A percentile compares a stretch with the other conserved stretches of the same genome.
These are phyloP conservation scores for Grigorovia humatica DNA, from an alignment of 805 yeast genomes.

Conservation along the genomic window DNA sequence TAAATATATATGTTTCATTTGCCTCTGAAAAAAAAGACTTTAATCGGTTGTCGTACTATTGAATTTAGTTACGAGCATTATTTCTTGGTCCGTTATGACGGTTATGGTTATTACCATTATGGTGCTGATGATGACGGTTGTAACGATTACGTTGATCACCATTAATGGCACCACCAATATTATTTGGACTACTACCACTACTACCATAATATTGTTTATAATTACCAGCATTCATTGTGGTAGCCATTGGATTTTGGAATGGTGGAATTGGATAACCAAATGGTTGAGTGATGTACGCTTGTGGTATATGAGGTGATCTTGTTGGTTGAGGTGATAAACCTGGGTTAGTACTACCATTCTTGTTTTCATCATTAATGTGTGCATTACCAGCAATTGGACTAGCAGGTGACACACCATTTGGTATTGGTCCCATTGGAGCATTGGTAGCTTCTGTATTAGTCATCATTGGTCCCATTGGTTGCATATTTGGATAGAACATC, in stretches of 20 bases:
- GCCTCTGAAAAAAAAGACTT: not conserved
- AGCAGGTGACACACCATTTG: not conserved
- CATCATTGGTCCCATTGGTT: conserved; percentile 25
- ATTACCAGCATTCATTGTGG: conserved; percentile 5
- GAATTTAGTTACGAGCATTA: not conserved
- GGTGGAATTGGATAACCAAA: conserved; percentile 24
- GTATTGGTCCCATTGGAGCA: not conserved
- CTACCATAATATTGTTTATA: conserved; percentile 17
- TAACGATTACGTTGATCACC: not conserved
- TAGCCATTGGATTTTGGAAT: conserved; percentile 19
- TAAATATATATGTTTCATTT: too few relatives aligned
- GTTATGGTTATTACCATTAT: conserved; percentile 1
- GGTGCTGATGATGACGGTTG: conserved; percentile 10
- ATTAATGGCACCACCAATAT: not conserved
- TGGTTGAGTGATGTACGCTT: conserved; percentile 18
- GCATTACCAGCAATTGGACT: not conserved
- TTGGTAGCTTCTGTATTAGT: conserved; percentile 7
- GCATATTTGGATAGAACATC: conserved; percentile 26
- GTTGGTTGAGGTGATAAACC: conserved; percentile 16
- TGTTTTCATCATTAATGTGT: not conserved
- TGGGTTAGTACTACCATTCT: not conserved
- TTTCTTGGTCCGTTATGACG: conserved; percentile 4
- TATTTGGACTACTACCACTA: conserved; percentile 4
- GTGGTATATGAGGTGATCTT: conserved; percentile 20
- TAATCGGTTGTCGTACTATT: not conserved